Evolutionary conservation across 73 alveolate genomes (phyloP), one percentile per base, ranked within the genome.

Genomic region (Tetrahymena malaccensis): DNA sequence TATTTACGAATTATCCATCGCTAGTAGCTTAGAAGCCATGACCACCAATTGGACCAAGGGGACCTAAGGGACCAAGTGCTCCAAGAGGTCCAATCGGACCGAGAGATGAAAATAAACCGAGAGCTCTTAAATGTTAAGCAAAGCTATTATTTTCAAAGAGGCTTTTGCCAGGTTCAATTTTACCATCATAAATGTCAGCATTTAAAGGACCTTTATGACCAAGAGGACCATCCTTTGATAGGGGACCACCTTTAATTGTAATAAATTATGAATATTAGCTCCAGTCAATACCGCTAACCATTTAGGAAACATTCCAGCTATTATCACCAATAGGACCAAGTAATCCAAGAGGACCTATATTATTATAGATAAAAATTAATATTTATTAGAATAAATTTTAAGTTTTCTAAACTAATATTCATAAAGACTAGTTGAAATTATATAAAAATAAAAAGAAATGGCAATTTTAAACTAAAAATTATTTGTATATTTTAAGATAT

Each of bases 1-100:
- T 50, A 55, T 43, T 27, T 21, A 85, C 58, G n/a, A 85, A 95
- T 12, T 95, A 35, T 19, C 97, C 97, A 93, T 95, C 94, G 21
- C 34, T 37, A 35, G 83, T 95, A 0, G 93, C 35, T 25, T 43
- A 35, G 38, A 55, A 95, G 34, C 97, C 94, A 93, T 95, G 97
- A 35, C 43, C 94, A 33, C 94, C 94, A 89, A 89, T 89, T 4
- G 94, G 94, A 31, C 94, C 94, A 13, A 89, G 83, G 22, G 94
- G 94, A 27, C 94, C 94, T 89, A 89, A 89, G 34, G 94, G 85
- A 89, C 96, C 96, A 43, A 94, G 83, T 17, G 96, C 94, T 21
- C 97, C 97, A 25, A 95, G 83, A 35, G 97, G 96, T 40, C 96
- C 96, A 22, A 95, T 40, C 0, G 97, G 96, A 43, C 96, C 96